Evolutionary conservation across 164 flowering plant species (phyloP).

Genomic region (Sextonia rubra): DNA sequence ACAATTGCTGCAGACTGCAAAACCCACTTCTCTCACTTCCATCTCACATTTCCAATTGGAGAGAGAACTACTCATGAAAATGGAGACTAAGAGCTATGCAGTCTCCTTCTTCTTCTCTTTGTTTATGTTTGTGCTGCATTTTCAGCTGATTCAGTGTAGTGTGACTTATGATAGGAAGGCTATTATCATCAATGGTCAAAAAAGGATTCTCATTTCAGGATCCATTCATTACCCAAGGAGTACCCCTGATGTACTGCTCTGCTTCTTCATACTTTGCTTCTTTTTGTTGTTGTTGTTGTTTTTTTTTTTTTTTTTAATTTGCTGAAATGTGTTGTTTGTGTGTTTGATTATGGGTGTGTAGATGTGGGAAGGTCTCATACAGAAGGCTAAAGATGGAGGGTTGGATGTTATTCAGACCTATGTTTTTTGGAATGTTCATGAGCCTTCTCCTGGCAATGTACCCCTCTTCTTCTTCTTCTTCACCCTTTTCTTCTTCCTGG

Average conservation of each 20-base stretch:
- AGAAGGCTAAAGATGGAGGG: conserved; percentile 24
- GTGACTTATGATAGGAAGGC: conserved; percentile 20
- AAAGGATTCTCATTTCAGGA: conserved; percentile 22
- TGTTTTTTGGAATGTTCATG: conserved; percentile 80
- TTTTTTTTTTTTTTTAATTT: not conserved
- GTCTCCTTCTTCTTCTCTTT: not conserved
- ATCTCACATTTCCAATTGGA: too few relatives aligned
- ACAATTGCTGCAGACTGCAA: not conserved
- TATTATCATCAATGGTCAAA: conserved; percentile 18
- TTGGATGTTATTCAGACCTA: conserved; percentile 23
- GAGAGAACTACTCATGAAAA: not conserved
- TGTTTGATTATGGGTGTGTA: not conserved
- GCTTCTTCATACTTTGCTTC: not conserved
- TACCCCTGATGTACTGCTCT: conserved; percentile 16
- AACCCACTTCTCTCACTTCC: not conserved
- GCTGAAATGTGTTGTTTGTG: conserved; percentile 1
- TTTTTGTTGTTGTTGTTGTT: not conserved
- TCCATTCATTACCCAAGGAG: conserved; percentile 21
- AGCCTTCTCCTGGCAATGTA: conserved; percentile 71
- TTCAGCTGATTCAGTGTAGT: conserved; percentile 7
- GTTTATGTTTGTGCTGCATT: conserved; percentile 2
- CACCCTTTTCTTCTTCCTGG: not conserved
- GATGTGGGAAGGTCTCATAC: conserved; percentile 27
- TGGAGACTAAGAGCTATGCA: conserved; percentile 1
- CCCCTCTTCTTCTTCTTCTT: conserved; percentile 6